Base-by-base conservation (phyloP, 176 grass and related monocot genomes). In the Bromus sterilis region DNA sequence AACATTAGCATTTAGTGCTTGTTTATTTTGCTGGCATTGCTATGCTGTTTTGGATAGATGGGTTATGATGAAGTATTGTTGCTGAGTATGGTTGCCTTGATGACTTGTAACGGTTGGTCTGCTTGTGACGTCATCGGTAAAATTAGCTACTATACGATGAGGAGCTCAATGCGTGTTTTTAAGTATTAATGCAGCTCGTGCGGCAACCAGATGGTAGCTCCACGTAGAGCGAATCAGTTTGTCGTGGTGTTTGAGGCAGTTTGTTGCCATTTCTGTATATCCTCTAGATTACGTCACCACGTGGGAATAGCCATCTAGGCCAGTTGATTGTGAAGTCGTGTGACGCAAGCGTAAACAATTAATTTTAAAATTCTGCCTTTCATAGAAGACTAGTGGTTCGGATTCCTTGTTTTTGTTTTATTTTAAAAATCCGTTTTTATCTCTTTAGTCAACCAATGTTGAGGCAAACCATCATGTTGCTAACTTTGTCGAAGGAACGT, bases 201-300 rank as follows among this genome's bases (percentile, higher is more conserved):
- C 44, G 31, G 58, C 1, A 4, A 26, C 28, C 65, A 24, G 55
- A 24, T 85, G 9, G 28, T 74, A 40, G n/a, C 10, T 79, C 42
- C 24, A 34, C 4, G 11, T 36, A 2, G 1, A 7, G 39, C 60
- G 51, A 61, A 80, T 31, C 24, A 24, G 40, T 35, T 7, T 56
- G 77, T 29, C 14, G 13, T 81, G 34, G 20, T 42, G 3, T 53
- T 62, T 41, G 63, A 77, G 21, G 55, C 10, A 43, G 32, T 76
- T 77, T 64, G 33, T 77, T 77, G 43, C 58, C 58, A 6, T 56
- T 77, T 76, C 21, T 25, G 32, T 23, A 71, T 77, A 41, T 77
- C 75, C 41, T 69, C 13, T 34, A 46, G 71, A 71, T 85, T 70
- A 71, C 67, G 33, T 25, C 42, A 64, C 8, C 41, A 28, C 0